phyloP scores from a whole-genome alignment of 2,329 filamentous ascomycete species.

The Graphilbum sp. region DNA sequence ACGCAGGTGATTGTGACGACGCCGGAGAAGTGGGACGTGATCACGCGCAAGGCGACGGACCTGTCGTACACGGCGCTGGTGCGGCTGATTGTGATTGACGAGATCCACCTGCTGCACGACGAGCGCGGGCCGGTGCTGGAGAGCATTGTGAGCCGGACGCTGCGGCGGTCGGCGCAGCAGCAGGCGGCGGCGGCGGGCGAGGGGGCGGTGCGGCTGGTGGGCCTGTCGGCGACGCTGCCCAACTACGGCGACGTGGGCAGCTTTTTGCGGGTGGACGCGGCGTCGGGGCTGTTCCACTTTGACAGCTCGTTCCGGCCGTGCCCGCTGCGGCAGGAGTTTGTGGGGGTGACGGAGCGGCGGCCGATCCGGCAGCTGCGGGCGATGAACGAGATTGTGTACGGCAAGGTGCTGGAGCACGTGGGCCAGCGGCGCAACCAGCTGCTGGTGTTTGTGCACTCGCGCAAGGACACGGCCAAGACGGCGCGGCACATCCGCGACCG shows the following conservation, averaged over 20 bases:
- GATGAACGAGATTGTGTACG: slow-evolving; percentile 99
- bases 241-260: slow-evolving; percentile 95
- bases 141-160: slow-evolving; percentile 89
- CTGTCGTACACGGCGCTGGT: slow-evolving; percentile 96
- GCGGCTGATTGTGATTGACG: slow-evolving; percentile 87
- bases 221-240: slow-evolving; percentile 84
- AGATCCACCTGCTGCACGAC: slow-evolving; percentile 94
- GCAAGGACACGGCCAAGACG: slow-evolving; percentile 96
- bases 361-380: slow-evolving; percentile 97
- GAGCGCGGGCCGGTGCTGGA: slow-evolving; percentile 93
- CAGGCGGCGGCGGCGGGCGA: slow-evolving; percentile 90
- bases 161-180: slow-evolving; percentile 81
- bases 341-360: slow-evolving; percentile 94
- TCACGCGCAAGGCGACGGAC: slow-evolving; percentile 93
- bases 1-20: slow-evolving; percentile 98
- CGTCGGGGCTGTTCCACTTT: slow-evolving; percentile 87
- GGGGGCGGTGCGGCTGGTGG: slow-evolving; percentile 77
- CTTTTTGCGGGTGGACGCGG: slow-evolving; percentile 77
- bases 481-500: slow-evolving; percentile 93
- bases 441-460: slow-evolving; percentile 96
- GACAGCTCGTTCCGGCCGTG: slow-evolving; percentile 89
- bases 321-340: slow-evolving; percentile 89
- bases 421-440: slow-evolving; percentile 90
- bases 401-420: slow-evolving; percentile 91
- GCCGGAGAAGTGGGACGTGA: slow-evolving; percentile 98